Conservation (phyloP, 345 rosid species). For the Salix arbutifolia region DNA sequence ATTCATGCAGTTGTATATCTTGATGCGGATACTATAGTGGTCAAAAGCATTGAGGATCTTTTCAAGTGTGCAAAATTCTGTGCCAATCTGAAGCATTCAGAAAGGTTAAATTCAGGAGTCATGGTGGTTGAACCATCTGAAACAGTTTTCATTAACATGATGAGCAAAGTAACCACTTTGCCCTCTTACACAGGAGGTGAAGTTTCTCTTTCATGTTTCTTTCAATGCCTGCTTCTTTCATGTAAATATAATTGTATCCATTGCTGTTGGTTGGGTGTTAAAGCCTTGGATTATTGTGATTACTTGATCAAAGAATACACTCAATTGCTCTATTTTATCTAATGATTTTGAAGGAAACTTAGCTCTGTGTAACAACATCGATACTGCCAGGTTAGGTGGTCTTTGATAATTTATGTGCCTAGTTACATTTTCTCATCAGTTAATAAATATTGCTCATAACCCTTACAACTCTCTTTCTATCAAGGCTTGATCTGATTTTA, state of each 20-base stretch:
- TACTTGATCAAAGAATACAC: neutral
- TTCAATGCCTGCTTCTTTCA: neutral
- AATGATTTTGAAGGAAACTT: too few species aligned
- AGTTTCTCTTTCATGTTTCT: neutral
- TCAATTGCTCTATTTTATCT: too few species aligned
- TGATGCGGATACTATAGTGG: slow-evolving; percentile 96
- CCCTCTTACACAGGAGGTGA: slow-evolving; percentile 82
- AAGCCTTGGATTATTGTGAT: neutral
- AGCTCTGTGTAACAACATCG: neutral
- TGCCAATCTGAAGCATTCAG: slow-evolving; percentile 92
- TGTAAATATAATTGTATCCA: neutral
- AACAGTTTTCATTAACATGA: slow-evolving; percentile 70
- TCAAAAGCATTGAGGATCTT: slow-evolving; percentile 80
- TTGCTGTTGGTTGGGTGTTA: neutral
- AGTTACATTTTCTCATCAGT: neutral
- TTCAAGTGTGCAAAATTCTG: slow-evolving; percentile 80
- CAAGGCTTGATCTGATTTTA: neutral
- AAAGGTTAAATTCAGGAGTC: slow-evolving; percentile 93
- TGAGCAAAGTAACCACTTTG: slow-evolving; percentile 76
- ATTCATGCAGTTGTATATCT: slow-evolving; percentile 73
- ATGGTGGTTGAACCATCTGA: slow-evolving; percentile 96
- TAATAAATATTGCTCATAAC: neutral
- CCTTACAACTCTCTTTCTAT: neutral
- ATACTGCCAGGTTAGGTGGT: neutral
- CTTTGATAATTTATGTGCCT: neutral